These are phyloP conservation scores for Umbilicus rupestris DNA, from an alignment of 164 flowering plant species.

Conservation along the genomic window DNA sequence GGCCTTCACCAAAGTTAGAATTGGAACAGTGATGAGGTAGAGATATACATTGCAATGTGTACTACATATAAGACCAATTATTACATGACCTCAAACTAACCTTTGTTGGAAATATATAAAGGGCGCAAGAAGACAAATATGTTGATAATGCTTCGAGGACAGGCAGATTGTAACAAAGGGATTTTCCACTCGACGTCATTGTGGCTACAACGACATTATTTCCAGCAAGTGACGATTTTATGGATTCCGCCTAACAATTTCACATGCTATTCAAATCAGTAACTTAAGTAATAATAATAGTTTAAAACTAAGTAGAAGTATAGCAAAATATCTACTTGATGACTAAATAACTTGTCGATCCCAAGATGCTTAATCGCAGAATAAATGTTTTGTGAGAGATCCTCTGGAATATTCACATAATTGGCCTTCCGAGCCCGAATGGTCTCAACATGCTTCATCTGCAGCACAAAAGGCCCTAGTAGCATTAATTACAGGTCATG, in stretches of 20 bases:
- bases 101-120: conserved; percentile 96
- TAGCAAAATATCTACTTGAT: conserved; percentile 50
- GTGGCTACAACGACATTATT: conserved; percentile 85
- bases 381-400: conserved; percentile 40
- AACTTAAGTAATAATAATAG: background rate
- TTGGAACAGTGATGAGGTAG: background rate
- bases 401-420: conserved; percentile 47
- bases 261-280: conserved; percentile 5
- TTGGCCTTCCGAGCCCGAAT: conserved; percentile 52
- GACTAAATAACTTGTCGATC: conserved; percentile 63
- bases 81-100: conserved; percentile 21
- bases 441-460: conserved; percentile 80
- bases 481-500: background rate
- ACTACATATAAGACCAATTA: background rate
- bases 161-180: conserved; percentile 92
- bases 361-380: conserved; percentile 52
- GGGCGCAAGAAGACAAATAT: conserved; percentile 51
- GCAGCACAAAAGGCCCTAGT: conserved; percentile 16
- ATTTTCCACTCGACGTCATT: conserved; percentile 96
- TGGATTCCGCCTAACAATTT: conserved; percentile 56
- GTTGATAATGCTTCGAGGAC: conserved; percentile 67
- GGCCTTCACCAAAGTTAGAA: conserved; percentile 37
- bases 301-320: conserved; percentile 1
- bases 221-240: conserved; percentile 62
- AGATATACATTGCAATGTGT: background rate